Evolutionary conservation across 257 asterid genomes (phyloP), one percentile per base, ranked within the genome.

Genomic region (Scutellaria galericulata): DNA sequence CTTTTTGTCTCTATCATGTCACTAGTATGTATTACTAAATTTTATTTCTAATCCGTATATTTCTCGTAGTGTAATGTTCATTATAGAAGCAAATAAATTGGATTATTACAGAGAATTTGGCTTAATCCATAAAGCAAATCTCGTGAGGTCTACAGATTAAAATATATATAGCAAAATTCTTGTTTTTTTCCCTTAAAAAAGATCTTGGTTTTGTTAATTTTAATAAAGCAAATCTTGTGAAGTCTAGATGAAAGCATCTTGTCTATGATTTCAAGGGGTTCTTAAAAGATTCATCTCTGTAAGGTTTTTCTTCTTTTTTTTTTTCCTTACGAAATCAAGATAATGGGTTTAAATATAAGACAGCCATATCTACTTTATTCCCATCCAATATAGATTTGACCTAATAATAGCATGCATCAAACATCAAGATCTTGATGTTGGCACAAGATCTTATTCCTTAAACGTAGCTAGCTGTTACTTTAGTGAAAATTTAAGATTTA

Each of bases 341-440:
- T 65, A 64, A 57, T 55, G 69, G 76, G 61, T 5, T 7, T 65
- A 50, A n/a, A n/a, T n/a, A 1, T 50, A 50, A 58, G 72, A 66
- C 62, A 66, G 58, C 62, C 60, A 37, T 59, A 45, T 66, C 73
- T 77, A 39, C 70, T 71, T 72, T 72, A 78, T 78, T 78, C 70
- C 65, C 5, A 50, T 48, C 70, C 64, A 45, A 67, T 12, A 60
- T 60, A 68, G 80, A 75, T 75, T 68, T 75, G 75, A 68, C 71
- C 80, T 68, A 53, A 75, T 42, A 14, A 51, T 69, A 50, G 42
- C 58, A 10, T 60, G 13, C 66, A 35, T 47, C 61, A 66, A 74
- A 74, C 61, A 47, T 74, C 46, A 9, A 58, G 69, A 66, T 75
- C n/a, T 39, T 75, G 41, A 15, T 47, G 15, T 15, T 60, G 51